Base-by-base conservation (phyloP, 495 filamentous ascomycete species). In the Trichoderma orchidacearum region DNA sequence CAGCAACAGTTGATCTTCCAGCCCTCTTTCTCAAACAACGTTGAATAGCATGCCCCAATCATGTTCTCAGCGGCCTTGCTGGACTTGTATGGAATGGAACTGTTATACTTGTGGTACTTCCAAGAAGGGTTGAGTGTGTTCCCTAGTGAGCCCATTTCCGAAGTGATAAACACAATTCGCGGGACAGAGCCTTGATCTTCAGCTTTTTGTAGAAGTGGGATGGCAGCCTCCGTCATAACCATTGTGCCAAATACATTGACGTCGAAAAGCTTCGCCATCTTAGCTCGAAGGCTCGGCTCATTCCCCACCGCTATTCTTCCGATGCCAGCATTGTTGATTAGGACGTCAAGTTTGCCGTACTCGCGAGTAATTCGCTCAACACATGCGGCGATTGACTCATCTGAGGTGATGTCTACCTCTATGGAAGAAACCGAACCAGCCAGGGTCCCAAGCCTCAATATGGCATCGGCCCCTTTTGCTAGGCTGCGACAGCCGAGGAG, bases 311-410 rank as follows among this genome's bases (percentile, higher is more conserved):
- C 53, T 6, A 15, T 13, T 12, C 53, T 54, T 9, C 30, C n/a
- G 51, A 62, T 59, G 31, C 73, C 75, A 21, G 71, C 74, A 58
- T 80, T 83, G 66, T 83, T 80, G 60, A 80, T 59, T 6, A 83
- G 64, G 0, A 70, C 69, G 60, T 83, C 80, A 0, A 83, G 59
- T 27, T 63, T 68, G 25, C 75, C 76, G 55, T 72, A 67, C 15
- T 66, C 65, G 15, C 58, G 13, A 2, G 54, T 12, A 12, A 82
- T 62, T 0, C 65, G 54, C 2, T 66, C 55, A 30, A 68, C 70
- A 0, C 72, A 75, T 5, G 55, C 54, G 23, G 72, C 53, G 53
- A 83, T 79, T 13, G 77, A 80, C n/a, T 69, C 67, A 59, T 82
- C 78, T 1, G 72, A 69, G 45, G 68, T 69, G 13, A 84, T 66